Percentiles rank a stretch among this genome's conserved stretches.
Evolutionary conservation across 305 asterid species (phyloP).

Genomic region (Andrographis paniculata): DNA sequence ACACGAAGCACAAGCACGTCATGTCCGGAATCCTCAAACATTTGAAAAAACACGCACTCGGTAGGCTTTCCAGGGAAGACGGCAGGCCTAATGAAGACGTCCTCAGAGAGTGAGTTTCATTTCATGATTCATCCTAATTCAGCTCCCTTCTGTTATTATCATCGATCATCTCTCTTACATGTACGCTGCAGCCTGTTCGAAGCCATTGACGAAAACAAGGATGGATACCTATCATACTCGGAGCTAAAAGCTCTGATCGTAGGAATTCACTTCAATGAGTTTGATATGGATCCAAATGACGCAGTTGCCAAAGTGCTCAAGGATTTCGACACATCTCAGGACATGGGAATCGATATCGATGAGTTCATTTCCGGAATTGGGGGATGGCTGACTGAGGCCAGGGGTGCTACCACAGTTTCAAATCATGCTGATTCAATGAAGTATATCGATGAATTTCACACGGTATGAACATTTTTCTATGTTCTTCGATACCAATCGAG

Average conservation of each 20-base stretch:
- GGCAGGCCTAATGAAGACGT: conserved; percentile 61
- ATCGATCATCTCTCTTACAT: background rate
- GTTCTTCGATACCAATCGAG: background rate
- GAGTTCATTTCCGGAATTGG: conserved; percentile 53
- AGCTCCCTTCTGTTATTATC: background rate
- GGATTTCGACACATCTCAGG: conserved; percentile 58
- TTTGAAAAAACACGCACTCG: conserved; percentile 55
- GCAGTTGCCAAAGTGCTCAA: conserved; percentile 58
- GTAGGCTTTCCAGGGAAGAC: conserved; percentile 58
- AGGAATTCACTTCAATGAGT: conserved; percentile 59
- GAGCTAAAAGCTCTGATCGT: conserved; percentile 63
- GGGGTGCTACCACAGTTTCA: conserved; percentile 31
- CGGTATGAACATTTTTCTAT: conserved; percentile 36
- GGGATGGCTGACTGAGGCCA: conserved; percentile 73
- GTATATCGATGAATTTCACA: conserved; percentile 48
- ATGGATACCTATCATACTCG: conserved; percentile 43
- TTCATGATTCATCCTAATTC: background rate
- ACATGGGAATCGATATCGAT: conserved; percentile 26
- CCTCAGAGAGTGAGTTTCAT: conserved; percentile 37
- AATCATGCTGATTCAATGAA: conserved; percentile 37
- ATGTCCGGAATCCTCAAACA: conserved; percentile 70
- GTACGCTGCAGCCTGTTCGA: conserved; percentile 44
- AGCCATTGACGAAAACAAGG: conserved; percentile 46
- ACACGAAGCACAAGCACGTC: conserved; percentile 67
- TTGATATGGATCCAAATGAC: conserved; percentile 47